Conservation (phyloP, 1,139 yeast genomes). For the Candida pseudoviswanathii region DNA sequence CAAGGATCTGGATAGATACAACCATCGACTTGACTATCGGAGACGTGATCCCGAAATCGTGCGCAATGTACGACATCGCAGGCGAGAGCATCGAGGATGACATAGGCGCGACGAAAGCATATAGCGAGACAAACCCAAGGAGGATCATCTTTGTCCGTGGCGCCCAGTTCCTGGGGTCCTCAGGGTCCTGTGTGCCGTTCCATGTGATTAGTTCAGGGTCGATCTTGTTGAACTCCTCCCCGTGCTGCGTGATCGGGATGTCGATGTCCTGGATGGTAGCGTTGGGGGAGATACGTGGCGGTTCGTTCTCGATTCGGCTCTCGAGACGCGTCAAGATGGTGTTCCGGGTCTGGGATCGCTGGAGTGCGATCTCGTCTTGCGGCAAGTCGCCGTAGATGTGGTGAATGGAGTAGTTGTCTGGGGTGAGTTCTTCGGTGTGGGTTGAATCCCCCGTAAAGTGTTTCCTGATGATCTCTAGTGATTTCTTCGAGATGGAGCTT, state of each 20-base stretch:
- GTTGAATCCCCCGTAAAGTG: conserved; percentile 14
- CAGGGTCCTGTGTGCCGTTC: conserved; percentile 39
- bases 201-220: conserved; percentile 50
- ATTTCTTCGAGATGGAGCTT: conserved; percentile 17
- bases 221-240: conserved; percentile 38
- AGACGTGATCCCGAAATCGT: conserved; percentile 36
- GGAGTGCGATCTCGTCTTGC: conserved; percentile 31
- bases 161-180: conserved; percentile 46
- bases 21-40: conserved; percentile 38
- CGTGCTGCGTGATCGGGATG: conserved; percentile 35
- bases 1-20: conserved; percentile 46
- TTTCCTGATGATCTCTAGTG: conserved; percentile 19
- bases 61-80: conserved; percentile 37
- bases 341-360: conserved; percentile 38
- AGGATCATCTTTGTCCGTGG: conserved; percentile 27
- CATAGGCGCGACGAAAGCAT: conserved; percentile 49
- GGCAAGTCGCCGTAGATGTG: conserved; percentile 40
- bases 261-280: conserved; percentile 23
- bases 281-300: conserved; percentile 5
- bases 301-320: conserved; percentile 20
- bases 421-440: conserved; percentile 5
- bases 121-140: conserved; percentile 40
- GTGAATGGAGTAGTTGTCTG: conserved; percentile 26
- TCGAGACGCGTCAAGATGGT: conserved; percentile 42
- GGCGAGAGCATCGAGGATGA: conserved; percentile 50